These are phyloP conservation scores for Cruciata laevipes DNA, from an alignment of 257 asterid genomes.

Conservation along the genomic window DNA sequence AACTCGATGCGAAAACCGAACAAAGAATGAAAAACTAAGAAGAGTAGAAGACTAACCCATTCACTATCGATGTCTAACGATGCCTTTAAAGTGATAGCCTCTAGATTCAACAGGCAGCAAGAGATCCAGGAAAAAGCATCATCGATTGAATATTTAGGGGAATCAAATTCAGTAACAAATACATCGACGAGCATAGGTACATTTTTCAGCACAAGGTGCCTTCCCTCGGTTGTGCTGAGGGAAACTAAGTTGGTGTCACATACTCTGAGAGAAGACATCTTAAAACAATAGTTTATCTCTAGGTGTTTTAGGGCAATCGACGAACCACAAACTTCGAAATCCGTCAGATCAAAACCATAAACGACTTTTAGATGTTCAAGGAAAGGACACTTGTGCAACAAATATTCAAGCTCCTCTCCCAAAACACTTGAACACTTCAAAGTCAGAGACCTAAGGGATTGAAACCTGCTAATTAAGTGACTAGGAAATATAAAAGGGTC, in stretches of 20 bases:
- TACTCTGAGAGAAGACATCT: conserved; percentile 22
- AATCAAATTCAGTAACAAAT: conserved; percentile 3
- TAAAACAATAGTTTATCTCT: conserved; percentile 10
- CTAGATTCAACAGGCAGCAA: neutral
- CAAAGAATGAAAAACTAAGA: too few relatives aligned
- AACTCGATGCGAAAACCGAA: neutral
- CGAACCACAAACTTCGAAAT: neutral
- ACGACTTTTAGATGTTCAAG: neutral
- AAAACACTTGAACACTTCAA: neutral
- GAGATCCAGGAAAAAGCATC: neutral
- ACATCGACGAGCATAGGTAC: conserved; percentile 46
- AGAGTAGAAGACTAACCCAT: neutral
- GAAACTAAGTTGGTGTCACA: conserved; percentile 35
- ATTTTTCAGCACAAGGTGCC: conserved; percentile 20
- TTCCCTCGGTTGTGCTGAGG: conserved; percentile 12
- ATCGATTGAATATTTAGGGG: neutral
- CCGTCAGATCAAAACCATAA: neutral
- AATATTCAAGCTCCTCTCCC: neutral
- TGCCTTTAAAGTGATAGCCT: neutral
- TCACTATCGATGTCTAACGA: neutral
- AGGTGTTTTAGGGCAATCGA: conserved; percentile 3
- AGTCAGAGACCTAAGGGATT: neutral
- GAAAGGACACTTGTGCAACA: neutral
- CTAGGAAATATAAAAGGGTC: neutral
- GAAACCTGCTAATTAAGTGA: neutral